Base-by-base conservation (phyloP, 139 green algal species). In the Chlorella sp. region DNA sequence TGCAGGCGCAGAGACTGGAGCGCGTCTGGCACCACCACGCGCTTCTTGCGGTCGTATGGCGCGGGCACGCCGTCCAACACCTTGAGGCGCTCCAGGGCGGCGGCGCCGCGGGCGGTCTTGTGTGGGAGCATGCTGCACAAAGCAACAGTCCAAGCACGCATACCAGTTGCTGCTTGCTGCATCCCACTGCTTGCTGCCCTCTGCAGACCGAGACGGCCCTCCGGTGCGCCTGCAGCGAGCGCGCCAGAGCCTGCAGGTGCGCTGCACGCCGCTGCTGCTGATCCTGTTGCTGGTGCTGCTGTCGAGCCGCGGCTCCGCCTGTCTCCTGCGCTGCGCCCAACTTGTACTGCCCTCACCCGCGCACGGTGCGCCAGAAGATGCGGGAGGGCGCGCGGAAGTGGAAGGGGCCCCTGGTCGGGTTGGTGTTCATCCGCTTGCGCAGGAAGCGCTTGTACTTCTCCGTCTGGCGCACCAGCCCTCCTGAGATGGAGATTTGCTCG, bases 381-480 rank as follows among this genome's bases (percentile, higher is more conserved):
- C 88, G 86, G 2, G 91, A 89, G 42, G 93, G 93, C 6, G 92
- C 83, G 32, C 95, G 85, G 91, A 93, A 99, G 84, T 99, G 96
- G 81, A 94, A 93, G 50, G 91, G 92, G 33, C 95, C 95, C 22
- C 80, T 67, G 42, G 66, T 86, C 59, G 95, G 95, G 79, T 99
- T 97, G 62, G 94, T 97, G 82, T 96, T 96, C 79, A 93, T 94
- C 30, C 92, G 81, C 88, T 98, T 98, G 74, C 84, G 80, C 74
- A 96, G 83, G 85, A 97, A 97, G 67, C 91, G 85, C 82, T 96
- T 90, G 73, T 95, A 97, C 90, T 98, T 99, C 80, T 91, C 91
- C 83, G 95, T 96, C 80, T 99, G 95, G 55, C 95, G 89, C 31
- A 98, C 93, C 66, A 99, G 84, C 68, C 95, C 95, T 65, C 95